phyloP scores from a whole-genome alignment of 169 alveolate genomes.

The Cryptosporidium sp. region DNA sequence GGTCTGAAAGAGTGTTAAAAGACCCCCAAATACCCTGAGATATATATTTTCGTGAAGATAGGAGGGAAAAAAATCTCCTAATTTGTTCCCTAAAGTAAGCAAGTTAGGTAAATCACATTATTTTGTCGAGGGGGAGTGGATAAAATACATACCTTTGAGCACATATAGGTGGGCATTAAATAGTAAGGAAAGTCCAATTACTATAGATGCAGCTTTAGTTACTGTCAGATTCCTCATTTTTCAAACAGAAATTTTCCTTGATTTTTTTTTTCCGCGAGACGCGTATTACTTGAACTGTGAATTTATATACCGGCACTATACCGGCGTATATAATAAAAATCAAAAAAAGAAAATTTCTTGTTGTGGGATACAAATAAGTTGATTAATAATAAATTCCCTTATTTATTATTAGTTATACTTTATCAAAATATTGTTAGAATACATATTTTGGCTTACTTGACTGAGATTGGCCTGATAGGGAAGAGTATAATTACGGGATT shows the following conservation, averaged over 20 bases:
- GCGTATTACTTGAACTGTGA: constrained; percentile 29
- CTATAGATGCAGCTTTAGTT: not conserved
- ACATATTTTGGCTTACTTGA: not conserved
- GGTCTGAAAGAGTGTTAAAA: constrained; percentile 4
- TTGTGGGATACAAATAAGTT: constrained; percentile 41
- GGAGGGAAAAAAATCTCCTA: not conserved
- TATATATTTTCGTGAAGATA: not conserved
- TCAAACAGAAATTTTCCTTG: not conserved
- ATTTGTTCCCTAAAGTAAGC: not conserved
- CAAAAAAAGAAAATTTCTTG: not conserved
- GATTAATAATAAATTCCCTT: not conserved
- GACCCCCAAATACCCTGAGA: not conserved
- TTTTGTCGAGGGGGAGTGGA: not conserved
- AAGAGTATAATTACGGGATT: not conserved
- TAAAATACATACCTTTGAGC: constrained; percentile 39
- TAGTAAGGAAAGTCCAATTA: constrained; percentile 11
- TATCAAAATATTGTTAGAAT: not conserved
- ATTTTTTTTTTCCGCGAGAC: constrained; percentile 55
- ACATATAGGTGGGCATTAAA: constrained; percentile 33
- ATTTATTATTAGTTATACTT: not conserved
- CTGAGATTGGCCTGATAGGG: constrained; percentile 2
- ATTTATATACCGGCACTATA: constrained; percentile 16
- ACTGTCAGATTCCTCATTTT: constrained; percentile 5
- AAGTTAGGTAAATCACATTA: not conserved
- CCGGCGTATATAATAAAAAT: constrained; percentile 18